Base-by-base conservation (phyloP, 2,329 filamentous ascomycete species). In the Cadophora gregata region DNA sequence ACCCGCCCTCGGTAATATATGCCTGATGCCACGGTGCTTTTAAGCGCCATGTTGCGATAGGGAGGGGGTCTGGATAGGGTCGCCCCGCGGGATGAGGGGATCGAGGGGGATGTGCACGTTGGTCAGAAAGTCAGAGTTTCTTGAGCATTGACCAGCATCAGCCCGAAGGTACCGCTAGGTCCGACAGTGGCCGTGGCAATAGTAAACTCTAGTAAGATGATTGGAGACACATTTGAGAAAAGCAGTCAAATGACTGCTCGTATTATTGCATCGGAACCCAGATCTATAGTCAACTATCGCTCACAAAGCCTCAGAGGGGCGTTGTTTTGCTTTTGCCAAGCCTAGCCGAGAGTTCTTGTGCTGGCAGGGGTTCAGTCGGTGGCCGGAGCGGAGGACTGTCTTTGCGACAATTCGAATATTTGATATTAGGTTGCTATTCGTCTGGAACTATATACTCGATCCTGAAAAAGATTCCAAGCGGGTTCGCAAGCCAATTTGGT, bases 181-280 rank as follows among this genome's bases (percentile, higher is more conserved):
- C 5, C 31, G 31, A 33, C 31, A 6, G 19, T 14, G 50, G 25
- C 29, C 50, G 50, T 33, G 27, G 27, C 50, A 2, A 55, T 31
- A 56, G n/a, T 33, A 36, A 16, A 36, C 6, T 33, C 7, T 24
- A 31, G 25, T 8, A 19, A 16, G 14, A 36, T 36, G 51, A 36
- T 56, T 53, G 51, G 51, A 56, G 51, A 55, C n/a, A 16, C 6
- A 48, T 25, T 24, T 12, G 21, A 14, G 1, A 50, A 27, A 27
- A 24, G 9, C 8, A 33, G 19, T 56, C 51, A 56, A 56, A 56
- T 56, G 51, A 56, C 51, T 56, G 10, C 51, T 56, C 29, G 29
- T 24, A 21, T 36, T 56, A 27, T 10, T n/a, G n/a, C n/a, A 21
- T 33, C 31, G 5, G 31, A 33, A 33, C 31, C 31, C 31, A 10